These are phyloP conservation scores for Suillus sp. DNA, from an alignment of 768 basidiomycete species.

Conservation along the genomic window DNA sequence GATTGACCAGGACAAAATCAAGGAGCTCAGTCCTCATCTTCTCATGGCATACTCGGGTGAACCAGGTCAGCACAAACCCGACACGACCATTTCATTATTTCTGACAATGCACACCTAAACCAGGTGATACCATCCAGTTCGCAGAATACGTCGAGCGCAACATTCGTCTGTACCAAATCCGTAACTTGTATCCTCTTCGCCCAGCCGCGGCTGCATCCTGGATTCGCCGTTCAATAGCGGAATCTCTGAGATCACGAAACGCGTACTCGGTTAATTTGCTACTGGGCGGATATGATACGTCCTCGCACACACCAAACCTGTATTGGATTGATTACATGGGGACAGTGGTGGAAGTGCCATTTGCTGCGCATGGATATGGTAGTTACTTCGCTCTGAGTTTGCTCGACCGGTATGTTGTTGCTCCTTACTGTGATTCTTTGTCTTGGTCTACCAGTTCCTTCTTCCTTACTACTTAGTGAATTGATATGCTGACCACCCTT, in stretches of 20 bases:
- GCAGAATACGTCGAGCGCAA: conserved; percentile 96
- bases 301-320: conserved; percentile 68
- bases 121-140: conserved; percentile 96
- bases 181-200: conserved; percentile 86
- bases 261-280: conserved; percentile 94
- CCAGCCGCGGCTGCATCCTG: conserved; percentile 92
- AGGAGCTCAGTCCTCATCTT: conserved; percentile 84
- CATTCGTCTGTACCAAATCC: conserved; percentile 93
- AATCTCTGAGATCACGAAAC: conserved; percentile 82
- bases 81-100: conserved; percentile 10
- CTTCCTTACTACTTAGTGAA: not conserved
- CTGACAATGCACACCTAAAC: not conserved
- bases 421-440: not conserved
- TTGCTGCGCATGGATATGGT: conserved; percentile 95
- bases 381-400: conserved; percentile 91
- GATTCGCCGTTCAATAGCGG: conserved; percentile 89
- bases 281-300: conserved; percentile 88
- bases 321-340: conserved; percentile 99
- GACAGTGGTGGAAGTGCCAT: conserved; percentile 85
- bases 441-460: not conserved
- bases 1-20: conserved; percentile 95
- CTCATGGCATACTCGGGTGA: conserved; percentile 96
- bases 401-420: conserved; percentile 73
- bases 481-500: conserved; percentile 12
- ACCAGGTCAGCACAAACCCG: conserved; percentile 59